Evolutionary conservation across 2,329 filamentous ascomycete genomes (phyloP).

Genomic region (Byssothecium circinans): DNA sequence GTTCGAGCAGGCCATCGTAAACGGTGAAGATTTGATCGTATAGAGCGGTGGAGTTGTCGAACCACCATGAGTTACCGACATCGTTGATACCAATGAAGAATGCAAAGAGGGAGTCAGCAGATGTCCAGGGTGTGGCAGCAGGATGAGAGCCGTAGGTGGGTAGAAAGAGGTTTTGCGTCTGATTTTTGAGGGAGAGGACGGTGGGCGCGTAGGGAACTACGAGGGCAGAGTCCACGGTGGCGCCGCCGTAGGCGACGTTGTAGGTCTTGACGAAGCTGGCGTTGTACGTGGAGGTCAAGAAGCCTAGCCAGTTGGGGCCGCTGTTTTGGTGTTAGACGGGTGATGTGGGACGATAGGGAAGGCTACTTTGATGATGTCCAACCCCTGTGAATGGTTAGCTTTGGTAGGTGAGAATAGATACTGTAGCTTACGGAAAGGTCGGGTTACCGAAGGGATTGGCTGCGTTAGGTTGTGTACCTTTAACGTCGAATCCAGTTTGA

Average conservation of each 20-base stretch:
- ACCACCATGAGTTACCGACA: slow-evolving; percentile 54
- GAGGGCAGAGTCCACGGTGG: slow-evolving; percentile 45
- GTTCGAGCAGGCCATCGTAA: slow-evolving; percentile 42
- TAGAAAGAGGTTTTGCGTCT: slow-evolving; percentile 51
- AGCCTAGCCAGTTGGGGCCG: slow-evolving; percentile 61
- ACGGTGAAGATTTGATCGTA: slow-evolving; percentile 42
- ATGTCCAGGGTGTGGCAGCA: slow-evolving; percentile 46
- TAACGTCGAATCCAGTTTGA: slow-evolving; percentile 60
- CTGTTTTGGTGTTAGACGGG: slow-evolving; percentile 26
- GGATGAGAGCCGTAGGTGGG: slow-evolving; percentile 42
- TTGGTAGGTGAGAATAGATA: neutral
- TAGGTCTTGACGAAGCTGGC: slow-evolving; percentile 52
- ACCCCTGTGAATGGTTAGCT: slow-evolving; percentile 22
- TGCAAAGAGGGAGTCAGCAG: slow-evolving; percentile 50
- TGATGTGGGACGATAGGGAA: neutral
- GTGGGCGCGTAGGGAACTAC: slow-evolving; percentile 54
- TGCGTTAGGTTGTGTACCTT: slow-evolving; percentile 53
- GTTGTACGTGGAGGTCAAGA: slow-evolving; percentile 40
- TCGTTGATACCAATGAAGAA: slow-evolving; percentile 62
- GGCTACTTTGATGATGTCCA: slow-evolving; percentile 33
- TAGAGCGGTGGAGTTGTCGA: slow-evolving; percentile 35
- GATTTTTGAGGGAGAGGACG: slow-evolving; percentile 55
- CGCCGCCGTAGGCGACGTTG: slow-evolving; percentile 55
- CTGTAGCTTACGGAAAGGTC: slow-evolving; percentile 45
- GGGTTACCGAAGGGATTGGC: slow-evolving; percentile 66